These are phyloP conservation scores for Yamadazyma conglobata DNA, from an alignment of 1,139 yeast genomes.

Conservation along the genomic window DNA sequence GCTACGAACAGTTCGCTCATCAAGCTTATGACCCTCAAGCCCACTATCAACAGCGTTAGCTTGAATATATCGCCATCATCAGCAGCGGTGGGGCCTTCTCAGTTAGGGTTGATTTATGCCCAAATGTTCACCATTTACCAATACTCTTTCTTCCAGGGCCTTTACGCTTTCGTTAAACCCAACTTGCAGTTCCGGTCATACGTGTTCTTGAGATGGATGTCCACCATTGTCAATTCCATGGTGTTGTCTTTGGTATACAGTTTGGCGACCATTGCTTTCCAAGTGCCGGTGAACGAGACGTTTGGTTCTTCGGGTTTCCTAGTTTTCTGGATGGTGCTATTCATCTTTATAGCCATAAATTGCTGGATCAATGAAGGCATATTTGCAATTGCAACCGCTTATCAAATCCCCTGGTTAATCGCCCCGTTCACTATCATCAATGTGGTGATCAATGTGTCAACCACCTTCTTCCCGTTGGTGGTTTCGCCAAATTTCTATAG, in stretches of 20 bases:
- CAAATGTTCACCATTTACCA: conserved; percentile 34
- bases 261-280: conserved; percentile 59
- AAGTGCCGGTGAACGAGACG: conserved; percentile 47
- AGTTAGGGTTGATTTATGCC: conserved; percentile 33
- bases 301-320: conserved; percentile 63
- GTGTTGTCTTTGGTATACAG: conserved; percentile 54
- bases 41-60: conserved; percentile 21
- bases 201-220: conserved; percentile 45
- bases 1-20: conserved; percentile 16
- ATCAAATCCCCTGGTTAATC: conserved; percentile 42
- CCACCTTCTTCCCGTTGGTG: conserved; percentile 59
- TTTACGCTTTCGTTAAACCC: conserved; percentile 22
- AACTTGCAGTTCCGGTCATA: conserved; percentile 41
- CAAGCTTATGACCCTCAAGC: conserved; percentile 20
- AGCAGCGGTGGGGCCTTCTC: conserved; percentile 30
- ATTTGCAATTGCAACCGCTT: conserved; percentile 42
- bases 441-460: conserved; percentile 58
- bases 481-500: conserved; percentile 51
- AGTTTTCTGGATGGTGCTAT: conserved; percentile 62
- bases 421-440: conserved; percentile 64
- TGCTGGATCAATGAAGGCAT: conserved; percentile 65
- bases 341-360: conserved; percentile 55
- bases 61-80: conserved; percentile 20
- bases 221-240: conserved; percentile 47
- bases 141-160: conserved; percentile 24